These are phyloP conservation scores for Brassica juncea DNA, from an alignment of 345 rosid species.

Conservation along the genomic window DNA sequence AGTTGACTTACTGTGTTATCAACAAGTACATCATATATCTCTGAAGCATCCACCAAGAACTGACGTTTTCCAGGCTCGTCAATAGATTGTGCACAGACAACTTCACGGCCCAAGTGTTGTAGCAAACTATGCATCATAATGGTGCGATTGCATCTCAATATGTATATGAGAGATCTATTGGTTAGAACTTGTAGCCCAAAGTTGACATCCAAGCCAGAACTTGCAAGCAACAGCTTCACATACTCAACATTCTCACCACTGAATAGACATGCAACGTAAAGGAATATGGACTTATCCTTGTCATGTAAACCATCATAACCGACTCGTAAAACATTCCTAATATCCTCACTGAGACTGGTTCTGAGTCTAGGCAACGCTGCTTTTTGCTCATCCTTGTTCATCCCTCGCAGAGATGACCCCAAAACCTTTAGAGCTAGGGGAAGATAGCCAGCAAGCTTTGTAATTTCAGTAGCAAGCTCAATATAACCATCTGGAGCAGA, in stretches of 20 bases:
- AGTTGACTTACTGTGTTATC: background rate
- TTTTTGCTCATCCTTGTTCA: background rate
- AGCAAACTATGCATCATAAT: background rate
- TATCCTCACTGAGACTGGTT: background rate
- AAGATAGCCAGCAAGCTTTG: background rate
- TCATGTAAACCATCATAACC: background rate
- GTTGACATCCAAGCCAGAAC: background rate
- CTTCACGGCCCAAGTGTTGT: background rate
- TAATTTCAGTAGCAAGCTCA: background rate
- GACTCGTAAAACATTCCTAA: background rate
- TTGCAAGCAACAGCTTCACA: background rate
- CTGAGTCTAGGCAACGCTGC: background rate
- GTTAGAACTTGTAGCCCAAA: background rate
- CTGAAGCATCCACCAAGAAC: background rate
- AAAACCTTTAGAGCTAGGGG: background rate
- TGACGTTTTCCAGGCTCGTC: background rate
- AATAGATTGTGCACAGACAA: background rate
- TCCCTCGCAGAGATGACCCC: background rate
- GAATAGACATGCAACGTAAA: background rate
- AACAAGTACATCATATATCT: background rate
- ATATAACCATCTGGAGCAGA: background rate
- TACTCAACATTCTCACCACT: background rate
- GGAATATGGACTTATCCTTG: background rate
- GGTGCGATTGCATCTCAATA: background rate
- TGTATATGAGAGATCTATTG: background rate